phyloP scores from a whole-genome alignment of 305 asterid species.

The Fraxinus greggii region DNA sequence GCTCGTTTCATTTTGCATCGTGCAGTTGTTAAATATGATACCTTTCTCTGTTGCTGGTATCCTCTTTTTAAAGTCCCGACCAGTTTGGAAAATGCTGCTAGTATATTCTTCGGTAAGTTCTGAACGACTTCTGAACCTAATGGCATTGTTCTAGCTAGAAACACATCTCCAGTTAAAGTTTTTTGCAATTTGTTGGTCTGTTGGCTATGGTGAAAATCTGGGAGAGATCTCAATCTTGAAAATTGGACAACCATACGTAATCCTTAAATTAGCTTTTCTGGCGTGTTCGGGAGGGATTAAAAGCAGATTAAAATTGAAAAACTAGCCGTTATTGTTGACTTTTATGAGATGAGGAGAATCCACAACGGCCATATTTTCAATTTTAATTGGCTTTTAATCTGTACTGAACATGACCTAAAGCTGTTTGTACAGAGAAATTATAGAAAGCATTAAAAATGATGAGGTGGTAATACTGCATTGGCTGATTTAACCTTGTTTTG shows the following conservation, averaged over 20 bases:
- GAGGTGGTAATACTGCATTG: no score
- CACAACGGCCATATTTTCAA: no score
- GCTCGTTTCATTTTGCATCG: background rate
- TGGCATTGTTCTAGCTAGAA: background rate
- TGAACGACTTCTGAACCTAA: background rate
- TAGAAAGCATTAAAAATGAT: no score
- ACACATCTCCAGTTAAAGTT: conserved; percentile 5
- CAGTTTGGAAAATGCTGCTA: conserved; percentile 72
- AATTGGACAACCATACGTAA: background rate
- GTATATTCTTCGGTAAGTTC: conserved; percentile 69
- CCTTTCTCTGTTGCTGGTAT: conserved; percentile 88
- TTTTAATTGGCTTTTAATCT: no score
- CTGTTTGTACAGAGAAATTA: no score
- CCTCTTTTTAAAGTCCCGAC: conserved; percentile 76
- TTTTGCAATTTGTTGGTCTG: conserved; percentile 47
- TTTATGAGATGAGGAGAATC: no score
- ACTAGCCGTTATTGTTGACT: no score
- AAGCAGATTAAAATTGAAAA: no score
- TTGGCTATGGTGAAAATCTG: conserved; percentile 78
- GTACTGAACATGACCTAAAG: no score
- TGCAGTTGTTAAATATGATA: conserved; percentile 82
- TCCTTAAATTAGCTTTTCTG: background rate
- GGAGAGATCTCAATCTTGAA: conserved; percentile 37
- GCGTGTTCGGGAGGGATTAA: no score
- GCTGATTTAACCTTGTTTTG: no score